Evolutionary conservation across 176 grass and related monocot species (phyloP).

Genomic region (Triticum urartu): DNA sequence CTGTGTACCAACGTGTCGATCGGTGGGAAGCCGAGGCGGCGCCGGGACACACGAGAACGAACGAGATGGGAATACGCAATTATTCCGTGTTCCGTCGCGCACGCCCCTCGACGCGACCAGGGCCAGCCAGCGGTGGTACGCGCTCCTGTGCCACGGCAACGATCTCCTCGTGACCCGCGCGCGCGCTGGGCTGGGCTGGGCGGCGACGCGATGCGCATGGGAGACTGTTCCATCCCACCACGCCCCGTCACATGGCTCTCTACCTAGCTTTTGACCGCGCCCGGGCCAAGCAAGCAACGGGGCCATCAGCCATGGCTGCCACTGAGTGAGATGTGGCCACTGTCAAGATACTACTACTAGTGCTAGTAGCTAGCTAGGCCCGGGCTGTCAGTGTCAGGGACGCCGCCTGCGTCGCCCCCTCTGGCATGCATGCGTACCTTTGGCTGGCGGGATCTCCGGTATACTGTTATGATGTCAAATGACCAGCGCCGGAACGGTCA

Average conservation of each 20-base stretch:
- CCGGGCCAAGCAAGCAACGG: too few relatives aligned
- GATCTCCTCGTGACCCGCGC: not conserved
- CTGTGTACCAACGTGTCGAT: too few relatives aligned
- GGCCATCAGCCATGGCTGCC: not conserved
- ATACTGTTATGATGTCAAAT: not conserved
- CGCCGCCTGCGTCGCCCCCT: too few relatives aligned
- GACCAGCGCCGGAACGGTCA: not conserved
- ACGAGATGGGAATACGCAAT: not conserved
- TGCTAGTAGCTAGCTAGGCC: too few relatives aligned
- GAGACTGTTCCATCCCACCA: not conserved
- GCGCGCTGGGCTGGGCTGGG: too few relatives aligned
- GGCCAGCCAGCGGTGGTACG: too few relatives aligned
- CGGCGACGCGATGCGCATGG: not conserved
- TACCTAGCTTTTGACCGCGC: not conserved
- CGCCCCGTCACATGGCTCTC: not conserved
- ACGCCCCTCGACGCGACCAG: not conserved
- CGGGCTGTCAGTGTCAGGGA: too few relatives aligned
- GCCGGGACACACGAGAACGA: too few relatives aligned
- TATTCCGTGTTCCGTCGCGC: not conserved
- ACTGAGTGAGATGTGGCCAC: not conserved
- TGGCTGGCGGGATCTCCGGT: not conserved
- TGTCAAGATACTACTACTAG: not conserved
- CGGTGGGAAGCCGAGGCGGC: not conserved
- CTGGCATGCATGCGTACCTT: too few relatives aligned
- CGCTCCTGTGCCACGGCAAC: not conserved